Evolutionary conservation across 2,329 filamentous ascomycete genomes (phyloP), one percentile per base, ranked within the genome.

Genomic region (Aspergillus pseudoglaucus): DNA sequence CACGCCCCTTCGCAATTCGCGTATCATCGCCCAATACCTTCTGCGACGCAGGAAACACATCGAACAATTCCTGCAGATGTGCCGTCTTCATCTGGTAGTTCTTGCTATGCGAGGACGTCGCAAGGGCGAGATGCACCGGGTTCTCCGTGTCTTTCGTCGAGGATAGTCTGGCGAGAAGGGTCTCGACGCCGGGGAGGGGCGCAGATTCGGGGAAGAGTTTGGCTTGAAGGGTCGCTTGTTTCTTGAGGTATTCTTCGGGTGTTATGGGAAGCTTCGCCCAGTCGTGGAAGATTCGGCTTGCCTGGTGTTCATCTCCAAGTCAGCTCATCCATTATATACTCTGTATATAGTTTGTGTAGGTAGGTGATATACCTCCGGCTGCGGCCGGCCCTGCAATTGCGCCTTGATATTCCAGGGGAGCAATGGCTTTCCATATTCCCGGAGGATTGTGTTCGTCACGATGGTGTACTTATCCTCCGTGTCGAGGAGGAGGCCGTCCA

Each of bases 371-470:
- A 77, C 77, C 59, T 78, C 71, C 1, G 79, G 75, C 18, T 75
- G 75, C 0, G 84, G 83, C 7, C 82, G 76, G 4, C 84, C 84
- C 71, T 87, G 84, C 15, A 97, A 75, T 68, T 89, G 86, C 8
- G 93, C 90, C 75, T 97, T 97, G 72, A 98, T 83, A 52, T 81
- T 83, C 93, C 93, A 97, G 1, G 93, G 91, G n/a, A 97, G 75
- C 12, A 74, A 66, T 1, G 88, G 85, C 44, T 82, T 82, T 60
- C 78, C 80, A 68, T 93, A 88, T 63, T 86, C 83, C 48, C 78
- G 75, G 35, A 98, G 83, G 33, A 97, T 80, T 20, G 82, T 75
- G 71, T 98, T 96, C 52, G 90, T 86, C 69, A 87, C 86, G 22
- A 80, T 66, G 0, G 89, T 93, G 75, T 97, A 97, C 49, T 82